Base-by-base conservation (phyloP, 192 early-diverging fungal species). In the Coemansia sp. region DNA sequence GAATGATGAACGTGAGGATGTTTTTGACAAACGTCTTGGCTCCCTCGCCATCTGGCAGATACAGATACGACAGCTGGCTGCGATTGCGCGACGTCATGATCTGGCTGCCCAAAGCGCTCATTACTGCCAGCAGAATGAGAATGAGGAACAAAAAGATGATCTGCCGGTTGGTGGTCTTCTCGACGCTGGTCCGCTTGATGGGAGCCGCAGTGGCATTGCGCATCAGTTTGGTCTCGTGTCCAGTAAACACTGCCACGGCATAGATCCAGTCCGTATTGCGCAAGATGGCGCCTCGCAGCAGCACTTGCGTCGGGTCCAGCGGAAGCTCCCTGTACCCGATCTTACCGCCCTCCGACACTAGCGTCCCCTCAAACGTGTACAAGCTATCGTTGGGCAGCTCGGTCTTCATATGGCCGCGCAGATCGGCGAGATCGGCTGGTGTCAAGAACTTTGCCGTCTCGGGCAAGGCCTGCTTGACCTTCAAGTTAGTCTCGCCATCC, bases 401-500 rank as follows among this genome's bases (percentile, higher is more conserved):
- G 12, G 89, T 89, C 51, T 96, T 93, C 87, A 49, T 97, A 97
- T 33, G 12, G 97, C 86, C 54, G 82, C 82, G 73, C 92, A 94
- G 22, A 72, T 68, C 22, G 87, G 85, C 2, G 72, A 51, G 27
- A 87, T 89, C 59, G 89, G 86, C 57, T 89, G 93, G 12, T 77
- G 80, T 27, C 87, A 84, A 20, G 84, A 94, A 54, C 43, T 84
- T 86, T 31, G 78, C 75, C 15, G 93, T 95, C 22, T 90, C 87
- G 3, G 84, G 74, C 63, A 92, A 57, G 5, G 90, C 88, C 63
- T 90, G 86, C 55, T 94, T 91, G 36, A 93, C 89, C 84, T 99
- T 99, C 33, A 99, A 85, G 74, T 98, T 99, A 12, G 97, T 99
- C 77, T 99, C 97, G 65, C 97, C 97, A 68, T 99, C 97, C 42